A percentile compares a stretch with the other conserved stretches of the same genome.
Evolutionary conservation across 192 early-diverging fungal genomes (phyloP).

Genomic region (Chytriomyces confervae): DNA sequence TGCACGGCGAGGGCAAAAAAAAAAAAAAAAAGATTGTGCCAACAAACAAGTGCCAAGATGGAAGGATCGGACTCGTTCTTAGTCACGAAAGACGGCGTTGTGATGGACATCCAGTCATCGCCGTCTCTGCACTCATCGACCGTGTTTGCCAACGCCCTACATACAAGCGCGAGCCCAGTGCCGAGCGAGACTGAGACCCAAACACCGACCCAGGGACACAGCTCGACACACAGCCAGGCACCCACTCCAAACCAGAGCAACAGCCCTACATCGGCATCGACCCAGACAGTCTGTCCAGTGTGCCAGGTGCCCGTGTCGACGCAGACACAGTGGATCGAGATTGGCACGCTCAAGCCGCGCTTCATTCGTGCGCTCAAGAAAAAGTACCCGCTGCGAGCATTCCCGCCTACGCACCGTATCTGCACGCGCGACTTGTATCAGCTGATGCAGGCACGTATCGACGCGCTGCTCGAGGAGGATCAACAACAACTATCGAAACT

Average conservation of each 20-base stretch:
- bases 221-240: not conserved
- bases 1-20: too few relatives aligned
- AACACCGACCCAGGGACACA: not conserved
- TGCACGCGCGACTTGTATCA: constrained; percentile 33
- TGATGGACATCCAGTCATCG: too few relatives aligned
- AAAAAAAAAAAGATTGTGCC: too few relatives aligned
- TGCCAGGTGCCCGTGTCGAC: constrained; percentile 30
- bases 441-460: constrained; percentile 41
- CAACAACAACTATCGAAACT: constrained; percentile 30
- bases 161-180: not conserved
- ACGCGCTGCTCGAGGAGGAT: constrained; percentile 47
- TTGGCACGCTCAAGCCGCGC: constrained; percentile 35
- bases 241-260: not conserved
- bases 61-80: too few relatives aligned
- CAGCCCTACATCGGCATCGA: not conserved
- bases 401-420: constrained; percentile 9
- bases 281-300: constrained; percentile 32
- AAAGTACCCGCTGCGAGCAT: not conserved
- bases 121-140: too few relatives aligned
- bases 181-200: not conserved
- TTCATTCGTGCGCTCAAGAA: constrained; percentile 38
- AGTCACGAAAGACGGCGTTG: too few relatives aligned
- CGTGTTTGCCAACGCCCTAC: too few relatives aligned
- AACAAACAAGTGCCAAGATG: too few relatives aligned
- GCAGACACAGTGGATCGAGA: constrained; percentile 31